A percentile compares a stretch with the other conserved stretches of the same genome.
phyloP scores from a whole-genome alignment of 2,329 filamentous ascomycete species.

The Escovopsis sp. region DNA sequence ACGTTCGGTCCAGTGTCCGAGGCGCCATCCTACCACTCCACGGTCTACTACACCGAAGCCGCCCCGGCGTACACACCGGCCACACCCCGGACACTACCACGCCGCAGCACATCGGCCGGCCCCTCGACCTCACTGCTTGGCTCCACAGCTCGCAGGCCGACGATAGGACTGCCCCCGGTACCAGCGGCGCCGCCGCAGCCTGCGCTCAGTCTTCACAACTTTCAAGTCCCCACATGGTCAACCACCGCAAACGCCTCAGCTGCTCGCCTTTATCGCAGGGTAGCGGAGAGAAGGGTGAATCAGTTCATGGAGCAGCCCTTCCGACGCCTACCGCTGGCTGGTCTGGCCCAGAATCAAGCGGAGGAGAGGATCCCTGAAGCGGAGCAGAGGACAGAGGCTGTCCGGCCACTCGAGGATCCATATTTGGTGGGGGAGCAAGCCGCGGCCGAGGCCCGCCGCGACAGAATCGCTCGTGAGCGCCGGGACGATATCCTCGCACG shows the following conservation, averaged over 20 bases:
- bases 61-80: constrained; percentile 36
- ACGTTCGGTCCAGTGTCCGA: constrained; percentile 35
- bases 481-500: constrained; percentile 37
- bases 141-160: constrained; percentile 16
- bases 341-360: constrained; percentile 2
- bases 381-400: constrained; percentile 5
- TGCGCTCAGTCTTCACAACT: constrained; percentile 31
- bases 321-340: constrained; percentile 7
- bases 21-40: constrained; percentile 48
- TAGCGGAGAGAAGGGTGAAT: constrained; percentile 45
- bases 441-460: constrained; percentile 39
- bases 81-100: constrained; percentile 7
- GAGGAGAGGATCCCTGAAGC: constrained; percentile 2
- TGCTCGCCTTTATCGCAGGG: constrained; percentile 45
- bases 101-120: constrained; percentile 4
- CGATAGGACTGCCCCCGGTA: constrained; percentile 35
- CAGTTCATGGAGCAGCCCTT: constrained; percentile 14
- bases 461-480: constrained; percentile 40
- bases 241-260: constrained; percentile 36
- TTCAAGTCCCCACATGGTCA: constrained; percentile 45
- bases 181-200: constrained; percentile 24
- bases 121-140: constrained; percentile 9
- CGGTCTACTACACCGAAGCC: constrained; percentile 28
- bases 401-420: constrained; percentile 48
- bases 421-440: constrained; percentile 52